Conservation (phyloP, 352 stramenopile species). For the Phytophthora multivora region DNA sequence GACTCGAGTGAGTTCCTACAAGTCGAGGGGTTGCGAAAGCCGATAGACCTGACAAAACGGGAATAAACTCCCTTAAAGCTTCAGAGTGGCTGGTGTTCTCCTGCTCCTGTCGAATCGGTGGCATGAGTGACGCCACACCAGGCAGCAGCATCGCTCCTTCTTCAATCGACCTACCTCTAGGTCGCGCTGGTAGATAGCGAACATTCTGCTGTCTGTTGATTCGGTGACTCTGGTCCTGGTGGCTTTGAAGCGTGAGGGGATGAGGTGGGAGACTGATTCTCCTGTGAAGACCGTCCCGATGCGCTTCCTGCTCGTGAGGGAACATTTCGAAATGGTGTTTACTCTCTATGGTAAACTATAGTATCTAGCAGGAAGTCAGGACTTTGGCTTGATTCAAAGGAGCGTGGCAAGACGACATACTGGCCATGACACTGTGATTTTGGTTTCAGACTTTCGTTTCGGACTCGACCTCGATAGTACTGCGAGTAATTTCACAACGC, state of each 20-base stretch:
- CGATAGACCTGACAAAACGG: constrained; percentile 4
- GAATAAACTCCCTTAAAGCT: neutral
- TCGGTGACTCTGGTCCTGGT: constrained; percentile 4
- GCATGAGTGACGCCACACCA: constrained; percentile 24
- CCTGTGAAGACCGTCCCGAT: neutral
- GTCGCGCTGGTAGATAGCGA: neutral
- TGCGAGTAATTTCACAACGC: constrained; percentile 11
- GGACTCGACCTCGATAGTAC: neutral
- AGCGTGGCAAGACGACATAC: constrained; percentile 7
- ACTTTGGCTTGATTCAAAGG: constrained; percentile 25
- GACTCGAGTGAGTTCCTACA: constrained; percentile 2
- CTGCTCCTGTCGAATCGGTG: neutral
- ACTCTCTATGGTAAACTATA: constrained; percentile 3
- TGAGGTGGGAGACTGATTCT: constrained; percentile 8
- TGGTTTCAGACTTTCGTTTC: constrained; percentile 26
- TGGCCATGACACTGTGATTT: constrained; percentile 3
- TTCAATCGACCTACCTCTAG: constrained; percentile 15
- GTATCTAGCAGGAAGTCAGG: constrained; percentile 10
- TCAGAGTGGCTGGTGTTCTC: neutral
- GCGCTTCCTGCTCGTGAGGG: constrained; percentile 12
- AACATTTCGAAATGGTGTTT: constrained; percentile 26
- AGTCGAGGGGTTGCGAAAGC: constrained; percentile 9
- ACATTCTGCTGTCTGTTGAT: too few relatives aligned
- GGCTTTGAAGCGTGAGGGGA: constrained; percentile 5
- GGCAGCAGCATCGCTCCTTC: constrained; percentile 9